Percentiles rank a stretch among this genome's conserved stretches.
Conservation (phyloP, 768 basidiomycete species). For the Suillus tomentosus region DNA sequence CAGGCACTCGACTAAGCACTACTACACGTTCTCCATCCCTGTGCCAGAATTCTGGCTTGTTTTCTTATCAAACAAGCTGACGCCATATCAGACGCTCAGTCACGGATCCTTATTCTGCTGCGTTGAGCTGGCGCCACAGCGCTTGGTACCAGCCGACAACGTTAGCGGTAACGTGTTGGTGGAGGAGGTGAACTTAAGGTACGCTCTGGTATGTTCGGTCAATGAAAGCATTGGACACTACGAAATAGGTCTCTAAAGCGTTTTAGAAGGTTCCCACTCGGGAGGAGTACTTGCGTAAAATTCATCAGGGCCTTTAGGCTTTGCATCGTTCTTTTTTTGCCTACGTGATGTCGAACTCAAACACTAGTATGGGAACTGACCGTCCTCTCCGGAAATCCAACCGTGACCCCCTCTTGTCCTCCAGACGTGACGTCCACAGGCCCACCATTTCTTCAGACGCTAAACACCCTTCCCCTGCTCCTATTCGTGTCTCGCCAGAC, state of each 20-base stretch:
- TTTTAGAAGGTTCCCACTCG: neutral
- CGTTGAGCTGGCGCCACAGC: neutral
- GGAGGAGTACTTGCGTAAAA: constrained; percentile 5
- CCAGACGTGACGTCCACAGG: constrained; percentile 50
- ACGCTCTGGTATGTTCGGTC: neutral
- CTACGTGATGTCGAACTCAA: constrained; percentile 22
- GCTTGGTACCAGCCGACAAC: neutral
- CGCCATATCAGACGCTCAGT: neutral
- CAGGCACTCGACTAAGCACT: neutral
- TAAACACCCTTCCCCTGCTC: constrained; percentile 18
- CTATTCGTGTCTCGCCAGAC: constrained; percentile 27
- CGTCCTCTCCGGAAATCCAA: constrained; percentile 54
- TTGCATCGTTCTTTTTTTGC: constrained; percentile 1
- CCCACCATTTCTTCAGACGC: constrained; percentile 19
- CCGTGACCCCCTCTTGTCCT: constrained; percentile 51
- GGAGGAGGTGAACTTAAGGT: constrained; percentile 1
- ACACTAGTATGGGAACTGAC: constrained; percentile 22
- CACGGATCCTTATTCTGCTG: constrained; percentile 1
- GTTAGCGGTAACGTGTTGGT: constrained; percentile 3
- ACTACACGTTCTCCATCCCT: neutral
- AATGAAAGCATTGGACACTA: neutral
- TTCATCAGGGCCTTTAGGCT: neutral
- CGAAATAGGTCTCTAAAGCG: neutral
- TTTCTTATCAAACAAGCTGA: neutral
- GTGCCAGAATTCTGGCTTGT: neutral